These are phyloP conservation scores for Austroboletus niveus DNA, from an alignment of 1,284 basidiomycete species.

Conservation along the genomic window DNA sequence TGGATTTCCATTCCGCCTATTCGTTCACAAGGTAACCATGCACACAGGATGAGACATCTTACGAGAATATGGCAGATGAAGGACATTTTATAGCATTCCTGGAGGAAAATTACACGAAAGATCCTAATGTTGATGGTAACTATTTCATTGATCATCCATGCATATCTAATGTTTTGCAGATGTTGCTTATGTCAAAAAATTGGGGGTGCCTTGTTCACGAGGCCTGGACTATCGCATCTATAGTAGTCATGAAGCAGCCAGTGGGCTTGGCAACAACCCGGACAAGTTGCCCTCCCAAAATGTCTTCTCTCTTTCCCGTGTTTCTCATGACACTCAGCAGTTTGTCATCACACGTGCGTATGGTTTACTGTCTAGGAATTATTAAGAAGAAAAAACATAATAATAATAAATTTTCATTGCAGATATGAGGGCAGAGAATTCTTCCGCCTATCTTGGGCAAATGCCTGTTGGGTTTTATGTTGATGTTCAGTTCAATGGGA, in stretches of 20 bases:
- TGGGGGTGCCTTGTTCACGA: neutral
- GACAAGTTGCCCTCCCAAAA: neutral
- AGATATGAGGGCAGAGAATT: neutral
- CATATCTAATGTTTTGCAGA: neutral
- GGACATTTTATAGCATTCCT: neutral
- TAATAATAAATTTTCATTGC: neutral
- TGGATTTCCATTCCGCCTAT: too few species aligned
- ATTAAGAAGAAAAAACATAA: neutral
- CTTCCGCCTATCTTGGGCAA: neutral
- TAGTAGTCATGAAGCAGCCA: too few species aligned
- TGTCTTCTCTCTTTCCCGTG: neutral
- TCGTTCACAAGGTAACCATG: neutral
- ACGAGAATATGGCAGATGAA: neutral
- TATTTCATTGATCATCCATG: neutral
- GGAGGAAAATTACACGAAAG: neutral
- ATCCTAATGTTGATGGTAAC: neutral
- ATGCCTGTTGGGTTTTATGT: neutral
- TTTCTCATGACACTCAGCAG: neutral
- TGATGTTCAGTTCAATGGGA: neutral
- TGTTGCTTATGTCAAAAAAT: neutral
- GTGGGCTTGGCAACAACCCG: neutral
- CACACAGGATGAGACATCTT: neutral
- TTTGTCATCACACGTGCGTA: neutral
- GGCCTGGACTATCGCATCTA: neutral
- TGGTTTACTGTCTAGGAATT: too few species aligned